A percentile compares a stretch with the other conserved stretches of the same genome.
These are phyloP conservation scores for Alternaria sp. DNA, from an alignment of 2,329 filamentous ascomycete genomes.

Conservation along the genomic window DNA sequence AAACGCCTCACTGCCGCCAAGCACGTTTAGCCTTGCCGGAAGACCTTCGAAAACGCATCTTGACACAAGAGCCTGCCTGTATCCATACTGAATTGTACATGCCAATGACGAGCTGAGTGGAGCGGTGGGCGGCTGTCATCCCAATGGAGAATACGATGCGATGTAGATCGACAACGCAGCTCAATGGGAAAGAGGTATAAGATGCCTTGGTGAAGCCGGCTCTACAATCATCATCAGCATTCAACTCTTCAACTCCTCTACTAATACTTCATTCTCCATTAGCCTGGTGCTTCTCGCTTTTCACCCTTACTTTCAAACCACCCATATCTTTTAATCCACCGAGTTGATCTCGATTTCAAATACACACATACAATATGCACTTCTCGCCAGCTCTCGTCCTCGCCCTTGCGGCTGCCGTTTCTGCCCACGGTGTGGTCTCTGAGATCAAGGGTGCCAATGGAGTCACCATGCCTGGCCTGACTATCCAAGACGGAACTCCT, in stretches of 20 bases:
- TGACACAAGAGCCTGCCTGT: slow-evolving; percentile 23
- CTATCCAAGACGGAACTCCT: slow-evolving; percentile 69
- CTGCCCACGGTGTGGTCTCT: slow-evolving; percentile 65
- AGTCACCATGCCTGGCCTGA: slow-evolving; percentile 67
- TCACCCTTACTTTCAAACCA: slow-evolving; percentile 8
- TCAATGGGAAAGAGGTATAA: slow-evolving; percentile 21
- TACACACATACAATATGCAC: slow-evolving; percentile 28
- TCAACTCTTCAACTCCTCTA: slow-evolving; percentile 14
- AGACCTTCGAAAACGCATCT: slow-evolving; percentile 9
- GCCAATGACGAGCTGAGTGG: background rate
- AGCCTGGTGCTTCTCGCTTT: slow-evolving; percentile 28
- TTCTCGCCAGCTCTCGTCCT: slow-evolving; percentile 35
- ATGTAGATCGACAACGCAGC: background rate
- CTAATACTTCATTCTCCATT: slow-evolving; percentile 17
- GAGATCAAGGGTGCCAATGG: slow-evolving; percentile 65
- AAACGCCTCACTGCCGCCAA: slow-evolving; percentile 32
- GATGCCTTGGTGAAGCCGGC: slow-evolving; percentile 10
- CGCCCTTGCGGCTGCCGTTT: slow-evolving; percentile 50
- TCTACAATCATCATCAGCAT: slow-evolving; percentile 22
- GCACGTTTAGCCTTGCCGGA: slow-evolving; percentile 20
- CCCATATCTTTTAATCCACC: background rate
- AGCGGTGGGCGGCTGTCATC: slow-evolving; percentile 4
- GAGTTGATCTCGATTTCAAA: slow-evolving; percentile 25
- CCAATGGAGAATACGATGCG: slow-evolving; percentile 8
- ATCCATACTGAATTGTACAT: slow-evolving; percentile 11